Evolutionary conservation across 345 rosid species (phyloP).

Genomic region (Laguncularia racemosa): DNA sequence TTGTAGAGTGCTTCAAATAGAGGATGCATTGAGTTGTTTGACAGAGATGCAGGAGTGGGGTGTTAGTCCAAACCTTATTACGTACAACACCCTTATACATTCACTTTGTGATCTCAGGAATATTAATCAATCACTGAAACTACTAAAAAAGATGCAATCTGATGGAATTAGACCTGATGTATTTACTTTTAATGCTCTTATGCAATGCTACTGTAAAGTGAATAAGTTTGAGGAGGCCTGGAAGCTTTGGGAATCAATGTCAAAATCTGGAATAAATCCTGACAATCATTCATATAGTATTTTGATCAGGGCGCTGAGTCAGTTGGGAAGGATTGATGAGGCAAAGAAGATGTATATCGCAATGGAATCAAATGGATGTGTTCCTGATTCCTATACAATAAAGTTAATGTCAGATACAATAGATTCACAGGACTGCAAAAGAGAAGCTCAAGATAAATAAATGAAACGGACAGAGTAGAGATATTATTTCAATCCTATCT

Average conservation of each 20-base stretch:
- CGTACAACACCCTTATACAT: constrained; percentile 59
- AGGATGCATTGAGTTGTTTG: constrained; percentile 82
- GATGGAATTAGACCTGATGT: constrained; percentile 53
- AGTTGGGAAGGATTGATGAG: constrained; percentile 45
- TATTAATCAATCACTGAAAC: constrained; percentile 39
- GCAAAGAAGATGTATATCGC: constrained; percentile 47
- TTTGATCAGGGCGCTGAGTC: constrained; percentile 45
- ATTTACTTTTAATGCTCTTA: constrained; percentile 56
- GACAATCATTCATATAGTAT: constrained; percentile 51
- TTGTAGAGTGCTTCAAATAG: constrained; percentile 44
- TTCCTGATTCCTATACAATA: constrained; percentile 47
- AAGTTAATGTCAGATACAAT: constrained; percentile 31
- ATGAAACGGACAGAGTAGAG: constrained; percentile 10
- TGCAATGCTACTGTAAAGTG: constrained; percentile 55
- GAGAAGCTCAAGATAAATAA: constrained; percentile 22
- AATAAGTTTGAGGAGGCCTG: constrained; percentile 48
- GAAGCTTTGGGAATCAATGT: constrained; percentile 45
- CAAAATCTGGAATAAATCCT: constrained; percentile 48
- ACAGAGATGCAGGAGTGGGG: constrained; percentile 80
- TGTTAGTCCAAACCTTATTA: constrained; percentile 60
- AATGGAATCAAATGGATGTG: constrained; percentile 56
- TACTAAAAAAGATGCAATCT: constrained; percentile 51
- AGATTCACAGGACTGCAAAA: constrained; percentile 14
- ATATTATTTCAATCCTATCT: too few species aligned
- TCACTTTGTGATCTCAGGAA: constrained; percentile 49